These are phyloP conservation scores for Sphagnum fallax DNA, from an alignment of 228 moss, liverwort and hornwort species.

Conservation along the genomic window DNA sequence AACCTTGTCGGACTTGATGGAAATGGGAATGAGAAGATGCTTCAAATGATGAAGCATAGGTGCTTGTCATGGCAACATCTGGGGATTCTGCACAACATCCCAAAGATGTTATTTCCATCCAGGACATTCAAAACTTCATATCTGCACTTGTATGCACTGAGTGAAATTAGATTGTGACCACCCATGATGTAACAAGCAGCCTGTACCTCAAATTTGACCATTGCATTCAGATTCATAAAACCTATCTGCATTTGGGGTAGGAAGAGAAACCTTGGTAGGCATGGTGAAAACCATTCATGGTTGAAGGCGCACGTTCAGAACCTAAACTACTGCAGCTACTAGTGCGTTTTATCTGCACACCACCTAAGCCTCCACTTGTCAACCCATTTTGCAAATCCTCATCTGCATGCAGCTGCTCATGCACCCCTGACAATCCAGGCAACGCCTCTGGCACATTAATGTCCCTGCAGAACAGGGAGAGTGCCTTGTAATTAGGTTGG, in stretches of 20 bases:
- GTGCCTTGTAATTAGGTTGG: too few species aligned
- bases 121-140: too few species aligned
- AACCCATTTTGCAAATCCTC: conserved; percentile 44
- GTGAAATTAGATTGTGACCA: too few species aligned
- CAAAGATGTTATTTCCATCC: not conserved
- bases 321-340: conserved; percentile 87
- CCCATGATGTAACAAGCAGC: too few species aligned
- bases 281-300: conserved; percentile 70
- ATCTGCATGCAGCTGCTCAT: conserved; percentile 52
- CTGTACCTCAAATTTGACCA: too few species aligned
- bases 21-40: conserved; percentile 53
- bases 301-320: conserved; percentile 60
- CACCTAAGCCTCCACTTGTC: conserved; percentile 24
- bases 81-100: conserved; percentile 57
- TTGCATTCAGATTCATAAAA: too few species aligned
- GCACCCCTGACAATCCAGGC: conserved; percentile 40
- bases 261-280: conserved; percentile 69
- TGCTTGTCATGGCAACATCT: conserved; percentile 34
- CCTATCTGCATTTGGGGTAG: not conserved
- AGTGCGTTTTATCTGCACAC: conserved; percentile 57
- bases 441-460: conserved; percentile 33
- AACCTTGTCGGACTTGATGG: conserved; percentile 32
- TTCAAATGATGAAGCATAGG: conserved; percentile 49
- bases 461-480: conserved; percentile 21
- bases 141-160: too few species aligned